A percentile compares a stretch with the other conserved stretches of the same genome.
phyloP scores from a whole-genome alignment of 257 asterid species.

The Capsicum rhomboideum region DNA sequence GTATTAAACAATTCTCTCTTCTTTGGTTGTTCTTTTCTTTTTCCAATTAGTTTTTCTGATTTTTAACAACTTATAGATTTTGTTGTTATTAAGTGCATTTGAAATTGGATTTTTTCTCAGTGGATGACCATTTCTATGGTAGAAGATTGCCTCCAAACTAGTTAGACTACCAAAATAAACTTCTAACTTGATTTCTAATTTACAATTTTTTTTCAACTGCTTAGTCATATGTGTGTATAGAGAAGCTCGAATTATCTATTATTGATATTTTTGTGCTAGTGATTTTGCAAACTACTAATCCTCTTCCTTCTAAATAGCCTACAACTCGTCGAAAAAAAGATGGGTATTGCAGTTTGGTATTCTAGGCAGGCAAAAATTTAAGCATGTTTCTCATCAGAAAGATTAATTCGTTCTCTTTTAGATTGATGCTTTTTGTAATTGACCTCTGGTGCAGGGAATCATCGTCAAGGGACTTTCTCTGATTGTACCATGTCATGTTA shows the following conservation, averaged over 20 bases:
- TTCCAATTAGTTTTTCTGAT: not conserved
- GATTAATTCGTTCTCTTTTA: not conserved
- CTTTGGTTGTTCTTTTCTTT: not conserved
- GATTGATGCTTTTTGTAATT: not conserved
- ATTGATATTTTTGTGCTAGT: not conserved
- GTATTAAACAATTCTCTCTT: constrained; percentile 19
- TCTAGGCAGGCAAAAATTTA: not conserved
- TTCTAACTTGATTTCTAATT: not conserved
- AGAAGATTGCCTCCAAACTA: not conserved
- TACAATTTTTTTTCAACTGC: not conserved
- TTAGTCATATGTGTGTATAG: not conserved
- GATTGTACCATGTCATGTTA: not conserved
- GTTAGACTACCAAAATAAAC: not conserved
- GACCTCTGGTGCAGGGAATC: not conserved
- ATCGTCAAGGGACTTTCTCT: not conserved
- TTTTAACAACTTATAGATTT: not conserved
- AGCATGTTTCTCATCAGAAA: not conserved
- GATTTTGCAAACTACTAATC: not conserved
- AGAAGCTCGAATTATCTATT: not conserved
- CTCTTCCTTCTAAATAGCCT: not conserved
- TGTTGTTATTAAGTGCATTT: not conserved
- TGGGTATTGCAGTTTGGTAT: not conserved
- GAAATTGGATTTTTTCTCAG: not conserved
- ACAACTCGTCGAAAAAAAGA: not conserved
- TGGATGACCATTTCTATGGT: not conserved